Evolutionary conservation across 2,329 filamentous ascomycete species (phyloP).

Genomic region (Epichloe glyceriae): DNA sequence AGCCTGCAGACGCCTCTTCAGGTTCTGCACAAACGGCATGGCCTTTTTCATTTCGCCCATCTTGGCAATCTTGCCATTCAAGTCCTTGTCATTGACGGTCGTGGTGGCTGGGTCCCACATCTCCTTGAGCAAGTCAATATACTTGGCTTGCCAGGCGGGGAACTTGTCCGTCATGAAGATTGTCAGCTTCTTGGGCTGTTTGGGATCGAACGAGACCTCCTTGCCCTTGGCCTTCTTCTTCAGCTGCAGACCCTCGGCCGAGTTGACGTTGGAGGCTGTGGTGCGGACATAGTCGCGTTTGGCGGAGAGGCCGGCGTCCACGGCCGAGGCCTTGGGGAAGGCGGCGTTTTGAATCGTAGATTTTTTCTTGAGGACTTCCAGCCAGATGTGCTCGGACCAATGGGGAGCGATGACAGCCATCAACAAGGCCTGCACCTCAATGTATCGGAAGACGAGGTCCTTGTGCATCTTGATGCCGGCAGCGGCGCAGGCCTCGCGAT

Average conservation of each 20-base stretch:
- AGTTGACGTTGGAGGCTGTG: conserved; percentile 63
- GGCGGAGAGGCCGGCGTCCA: conserved; percentile 56
- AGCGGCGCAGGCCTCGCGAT: conserved; percentile 68
- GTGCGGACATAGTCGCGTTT: conserved; percentile 69
- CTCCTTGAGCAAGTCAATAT: conserved; percentile 66
- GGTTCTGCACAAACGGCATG: conserved; percentile 84
- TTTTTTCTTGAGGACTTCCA: conserved; percentile 71
- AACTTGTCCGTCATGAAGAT: conserved; percentile 71
- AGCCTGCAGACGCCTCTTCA: conserved; percentile 71
- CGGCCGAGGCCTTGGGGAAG: conserved; percentile 43
- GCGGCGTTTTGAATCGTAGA: conserved; percentile 64
- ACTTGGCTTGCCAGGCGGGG: conserved; percentile 85
- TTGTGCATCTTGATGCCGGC: conserved; percentile 78
- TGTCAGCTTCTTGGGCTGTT: conserved; percentile 81
- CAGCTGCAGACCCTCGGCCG: conserved; percentile 66
- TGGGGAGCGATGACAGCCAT: conserved; percentile 79
- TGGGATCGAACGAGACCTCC: conserved; percentile 70
- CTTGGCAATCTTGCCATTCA: conserved; percentile 69
- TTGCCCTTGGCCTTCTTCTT: conserved; percentile 95
- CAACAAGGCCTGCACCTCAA: conserved; percentile 75
- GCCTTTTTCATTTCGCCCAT: conserved; percentile 89
- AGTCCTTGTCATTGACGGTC: conserved; percentile 63
- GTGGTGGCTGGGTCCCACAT: conserved; percentile 50
- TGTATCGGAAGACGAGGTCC: conserved; percentile 64
- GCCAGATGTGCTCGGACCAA: conserved; percentile 90